Percentiles rank a stretch among this genome's conserved stretches.
These are phyloP conservation scores for Nemania sp. DNA, from an alignment of 2,329 filamentous ascomycete genomes.

Conservation along the genomic window DNA sequence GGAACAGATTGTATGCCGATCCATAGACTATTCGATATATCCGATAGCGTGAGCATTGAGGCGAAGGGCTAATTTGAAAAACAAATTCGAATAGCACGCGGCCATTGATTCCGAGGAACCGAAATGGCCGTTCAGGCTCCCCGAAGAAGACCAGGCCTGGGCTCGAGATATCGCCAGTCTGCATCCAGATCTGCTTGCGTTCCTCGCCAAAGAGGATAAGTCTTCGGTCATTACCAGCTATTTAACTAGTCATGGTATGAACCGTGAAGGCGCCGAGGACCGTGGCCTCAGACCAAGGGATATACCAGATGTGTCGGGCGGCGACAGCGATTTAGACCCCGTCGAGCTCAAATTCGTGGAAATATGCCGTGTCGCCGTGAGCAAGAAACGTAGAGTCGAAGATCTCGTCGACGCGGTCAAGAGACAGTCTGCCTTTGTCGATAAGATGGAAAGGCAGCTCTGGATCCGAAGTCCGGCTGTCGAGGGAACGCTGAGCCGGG, in stretches of 20 bases:
- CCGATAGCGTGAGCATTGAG: background rate
- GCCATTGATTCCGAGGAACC: background rate
- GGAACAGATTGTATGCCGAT: constrained; percentile 6
- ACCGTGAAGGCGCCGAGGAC: background rate
- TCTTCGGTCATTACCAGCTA: background rate
- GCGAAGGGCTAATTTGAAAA: background rate
- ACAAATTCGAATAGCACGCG: background rate
- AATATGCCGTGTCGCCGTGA: background rate
- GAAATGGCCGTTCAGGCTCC: constrained; percentile 3
- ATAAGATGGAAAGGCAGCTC: constrained; percentile 11
- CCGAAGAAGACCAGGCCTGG: background rate
- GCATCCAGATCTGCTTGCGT: constrained; percentile 3
- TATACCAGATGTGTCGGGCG: background rate
- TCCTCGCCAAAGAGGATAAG: background rate
- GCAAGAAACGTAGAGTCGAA: background rate
- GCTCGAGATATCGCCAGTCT: background rate
- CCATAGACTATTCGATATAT: background rate
- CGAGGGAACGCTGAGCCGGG: background rate
- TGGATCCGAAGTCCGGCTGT: constrained; percentile 12
- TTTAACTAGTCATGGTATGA: background rate
- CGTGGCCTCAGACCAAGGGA: background rate
- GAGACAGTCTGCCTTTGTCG: constrained; percentile 11
- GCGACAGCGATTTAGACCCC: background rate
- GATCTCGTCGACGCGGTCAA: constrained; percentile 10
- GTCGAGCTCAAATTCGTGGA: constrained; percentile 1